Evolutionary conservation across 352 stramenopile genomes (phyloP).

Genomic region (Phytopythium litorale): DNA sequence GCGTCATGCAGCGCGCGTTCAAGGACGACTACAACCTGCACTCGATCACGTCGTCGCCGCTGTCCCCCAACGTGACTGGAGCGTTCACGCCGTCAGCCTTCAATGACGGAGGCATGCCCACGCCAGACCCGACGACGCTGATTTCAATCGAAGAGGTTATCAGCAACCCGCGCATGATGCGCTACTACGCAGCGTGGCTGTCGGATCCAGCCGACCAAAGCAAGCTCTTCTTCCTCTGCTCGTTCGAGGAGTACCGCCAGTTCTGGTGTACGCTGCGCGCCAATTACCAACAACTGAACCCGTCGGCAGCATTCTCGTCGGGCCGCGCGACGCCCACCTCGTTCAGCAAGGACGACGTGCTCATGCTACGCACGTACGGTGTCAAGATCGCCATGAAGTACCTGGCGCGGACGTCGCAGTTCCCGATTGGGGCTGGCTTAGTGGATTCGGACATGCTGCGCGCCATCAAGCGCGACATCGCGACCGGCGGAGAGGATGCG

Average conservation of each 20-base stretch:
- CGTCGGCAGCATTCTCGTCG: constrained; percentile 9
- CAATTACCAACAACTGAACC: constrained; percentile 43
- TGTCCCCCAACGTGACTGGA: constrained; percentile 5
- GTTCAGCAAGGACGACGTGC: constrained; percentile 81
- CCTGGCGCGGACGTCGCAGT: constrained; percentile 67
- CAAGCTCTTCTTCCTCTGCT: constrained; percentile 82
- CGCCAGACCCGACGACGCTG: constrained; percentile 37
- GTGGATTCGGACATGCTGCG: constrained; percentile 62
- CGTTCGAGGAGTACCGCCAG: constrained; percentile 71
- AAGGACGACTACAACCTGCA: constrained; percentile 52
- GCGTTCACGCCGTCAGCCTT: constrained; percentile 23
- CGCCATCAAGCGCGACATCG: constrained; percentile 73
- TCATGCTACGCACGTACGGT: constrained; percentile 80
- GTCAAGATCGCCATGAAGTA: constrained; percentile 89
- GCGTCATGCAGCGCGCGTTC: constrained; percentile 59
- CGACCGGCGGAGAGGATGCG: constrained; percentile 71
- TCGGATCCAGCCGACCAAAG: constrained; percentile 48
- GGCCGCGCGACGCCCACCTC: constrained; percentile 15
- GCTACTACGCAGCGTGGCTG: constrained; percentile 71
- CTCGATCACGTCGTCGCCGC: constrained; percentile 7
- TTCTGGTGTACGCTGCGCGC: constrained; percentile 66
- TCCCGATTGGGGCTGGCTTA: constrained; percentile 56
- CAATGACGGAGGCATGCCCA: constrained; percentile 10
- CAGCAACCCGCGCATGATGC: constrained; percentile 78
- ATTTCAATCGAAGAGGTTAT: constrained; percentile 79